Evolutionary conservation across 1,284 basidiomycete species (phyloP), one percentile per base, ranked within the genome.

Genomic region (Apiotrichum sp.): DNA sequence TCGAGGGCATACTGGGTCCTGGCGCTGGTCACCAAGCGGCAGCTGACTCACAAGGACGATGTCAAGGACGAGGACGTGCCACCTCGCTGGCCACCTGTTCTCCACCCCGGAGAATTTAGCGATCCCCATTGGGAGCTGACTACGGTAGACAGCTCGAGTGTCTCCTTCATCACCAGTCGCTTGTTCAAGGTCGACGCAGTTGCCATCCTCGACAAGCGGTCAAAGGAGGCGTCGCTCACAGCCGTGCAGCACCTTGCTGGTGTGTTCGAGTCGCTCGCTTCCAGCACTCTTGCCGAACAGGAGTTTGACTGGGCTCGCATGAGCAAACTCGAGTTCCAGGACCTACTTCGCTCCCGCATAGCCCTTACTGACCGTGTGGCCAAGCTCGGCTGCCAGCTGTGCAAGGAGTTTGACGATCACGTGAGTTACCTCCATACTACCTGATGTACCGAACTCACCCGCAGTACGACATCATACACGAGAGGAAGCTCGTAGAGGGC

Each of bases 271-370:
- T 83, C 86, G 59, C 86, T 75, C 1, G 64, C 76, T n/a, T 57
- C 69, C 2, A 62, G 65, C 2, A 73, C 77, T 8, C 40, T 48
- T 11, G 16, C 36, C 35, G 13, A 38, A 4, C 82, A 84, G 4
- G 92, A 95, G 71, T 81, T 86, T 6, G 90, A 92, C 58, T 98
- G 93, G 93, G 79, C 79, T 47, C 84, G 87, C 52, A 80, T 93
- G 65, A 83, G 86, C 44, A 80, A 84, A n/a, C 77, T 99, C 14
- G 93, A 98, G 59, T 96, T 98, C 73, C 91, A 97, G 72, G 95
- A 98, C 62, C 78, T 81, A 29, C 70, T 97, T 47, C 81, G 83
- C 46, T 70, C 79, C 35, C 80, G 93, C 55, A 80, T 86, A 47
- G 76, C 73, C 16, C 68, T 86, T 4, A 68, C 77, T 5, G 73